Percentiles rank a stretch among this genome's conserved stretches.
Evolutionary conservation across 768 basidiomycete genomes (phyloP).

Genomic region (Suillus ampliporus): DNA sequence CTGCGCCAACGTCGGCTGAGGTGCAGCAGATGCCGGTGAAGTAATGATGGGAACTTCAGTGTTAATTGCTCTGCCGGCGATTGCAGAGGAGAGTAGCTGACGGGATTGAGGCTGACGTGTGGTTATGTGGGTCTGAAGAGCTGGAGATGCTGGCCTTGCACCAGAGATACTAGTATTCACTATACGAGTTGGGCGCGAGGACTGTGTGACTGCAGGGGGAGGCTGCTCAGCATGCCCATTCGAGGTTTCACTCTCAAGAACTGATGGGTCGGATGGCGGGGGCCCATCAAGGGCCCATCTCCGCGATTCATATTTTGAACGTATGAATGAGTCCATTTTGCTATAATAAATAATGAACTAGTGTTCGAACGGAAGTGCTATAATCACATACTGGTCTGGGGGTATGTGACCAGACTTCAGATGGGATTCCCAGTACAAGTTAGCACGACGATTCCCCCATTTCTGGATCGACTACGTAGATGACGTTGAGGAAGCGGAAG

Average conservation of each 20-base stretch:
- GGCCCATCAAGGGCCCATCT: constrained; percentile 96
- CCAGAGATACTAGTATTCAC: constrained; percentile 25
- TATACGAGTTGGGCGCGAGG: constrained; percentile 17
- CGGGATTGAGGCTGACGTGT: constrained; percentile 38
- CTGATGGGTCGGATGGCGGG: constrained; percentile 79
- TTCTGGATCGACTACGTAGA: constrained; percentile 73
- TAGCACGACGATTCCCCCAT: constrained; percentile 94
- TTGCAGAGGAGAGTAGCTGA: constrained; percentile 40
- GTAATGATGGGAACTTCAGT: constrained; percentile 16
- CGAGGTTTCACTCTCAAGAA: constrained; percentile 56
- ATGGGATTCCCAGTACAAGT: constrained; percentile 97
- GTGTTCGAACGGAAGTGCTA: constrained; percentile 2
- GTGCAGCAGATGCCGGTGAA: constrained; percentile 13
- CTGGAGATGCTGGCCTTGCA: constrained; percentile 36
- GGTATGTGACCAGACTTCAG: constrained; percentile 90
- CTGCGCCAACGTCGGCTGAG: constrained; percentile 28
- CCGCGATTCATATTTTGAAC: constrained; percentile 93
- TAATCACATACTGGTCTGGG: constrained; percentile 83
- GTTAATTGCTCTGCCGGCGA: constrained; percentile 39
- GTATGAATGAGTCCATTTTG: constrained; percentile 97
- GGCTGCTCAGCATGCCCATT: constrained; percentile 18
- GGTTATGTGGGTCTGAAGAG: constrained; percentile 25
- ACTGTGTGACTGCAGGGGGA: not conserved
- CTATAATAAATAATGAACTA: constrained; percentile 45
- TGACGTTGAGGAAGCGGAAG: constrained; percentile 8